phyloP scores from a whole-genome alignment of 768 basidiomycete genomes.

The Candolleomyces aberdarensis region DNA sequence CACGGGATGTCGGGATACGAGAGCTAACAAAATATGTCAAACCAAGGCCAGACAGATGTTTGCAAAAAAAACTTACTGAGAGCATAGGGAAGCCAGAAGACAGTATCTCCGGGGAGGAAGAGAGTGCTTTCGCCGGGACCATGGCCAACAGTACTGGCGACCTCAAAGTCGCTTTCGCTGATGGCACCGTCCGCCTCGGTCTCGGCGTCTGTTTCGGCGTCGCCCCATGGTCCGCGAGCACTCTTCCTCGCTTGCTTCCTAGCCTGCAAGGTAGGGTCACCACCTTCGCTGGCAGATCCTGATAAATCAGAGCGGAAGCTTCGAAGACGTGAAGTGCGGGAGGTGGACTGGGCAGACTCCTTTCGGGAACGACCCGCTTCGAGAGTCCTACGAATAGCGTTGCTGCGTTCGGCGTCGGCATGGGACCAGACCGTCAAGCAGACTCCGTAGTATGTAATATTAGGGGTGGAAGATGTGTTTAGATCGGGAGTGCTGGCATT shows the following conservation, averaged over 20 bases:
- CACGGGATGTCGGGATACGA: slow-evolving; percentile 90
- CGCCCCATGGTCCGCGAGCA: slow-evolving; percentile 67
- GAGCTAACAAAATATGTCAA: slow-evolving; percentile 39
- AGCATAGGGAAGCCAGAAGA: slow-evolving; percentile 94
- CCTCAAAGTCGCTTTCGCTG: slow-evolving; percentile 86
- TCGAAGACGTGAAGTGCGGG: slow-evolving; percentile 60
- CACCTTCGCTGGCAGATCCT: slow-evolving; percentile 38
- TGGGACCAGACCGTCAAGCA: slow-evolving; percentile 96
- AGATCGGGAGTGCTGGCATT: slow-evolving; percentile 30
- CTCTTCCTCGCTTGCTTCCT: slow-evolving; percentile 53
- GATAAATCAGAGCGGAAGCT: slow-evolving; percentile 55
- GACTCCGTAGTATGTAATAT: slow-evolving; percentile 82
- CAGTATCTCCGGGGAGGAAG: slow-evolving; percentile 85
- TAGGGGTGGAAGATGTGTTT: slow-evolving; percentile 35
- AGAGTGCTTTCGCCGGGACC: slow-evolving; percentile 86
- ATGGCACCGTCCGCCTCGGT: slow-evolving; percentile 73
- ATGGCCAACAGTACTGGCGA: slow-evolving; percentile 75
- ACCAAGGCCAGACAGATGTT: neutral
- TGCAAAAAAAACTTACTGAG: slow-evolving; percentile 54
- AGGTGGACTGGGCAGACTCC: slow-evolving; percentile 73
- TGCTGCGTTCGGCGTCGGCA: slow-evolving; percentile 83
- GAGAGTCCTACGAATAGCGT: slow-evolving; percentile 78
- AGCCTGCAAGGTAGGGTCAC: slow-evolving; percentile 59
- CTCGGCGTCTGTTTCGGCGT: slow-evolving; percentile 74
- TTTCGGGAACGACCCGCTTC: slow-evolving; percentile 77